These are phyloP conservation scores for Acrasis kona DNA, from an alignment of 78 protist genomes.

Conservation along the genomic window DNA sequence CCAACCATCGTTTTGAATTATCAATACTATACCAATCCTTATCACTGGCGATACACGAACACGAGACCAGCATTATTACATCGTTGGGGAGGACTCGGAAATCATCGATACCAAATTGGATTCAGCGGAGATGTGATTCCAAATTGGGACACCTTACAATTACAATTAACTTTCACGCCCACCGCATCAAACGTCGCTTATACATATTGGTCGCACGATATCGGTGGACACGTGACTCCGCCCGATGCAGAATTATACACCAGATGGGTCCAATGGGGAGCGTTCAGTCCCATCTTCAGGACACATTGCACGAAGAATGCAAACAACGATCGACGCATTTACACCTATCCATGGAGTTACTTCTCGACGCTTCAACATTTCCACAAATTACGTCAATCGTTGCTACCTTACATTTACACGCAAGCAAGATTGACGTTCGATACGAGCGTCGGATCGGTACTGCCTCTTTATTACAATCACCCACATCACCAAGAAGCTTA, in stretches of 20 bases:
- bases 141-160: slow-evolving; percentile 31
- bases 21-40: no score
- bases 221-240: slow-evolving; percentile 28
- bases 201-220: slow-evolving; percentile 42
- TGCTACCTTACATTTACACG: slow-evolving; percentile 55
- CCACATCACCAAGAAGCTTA: slow-evolving; percentile 20
- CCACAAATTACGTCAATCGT: neutral
- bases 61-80: slow-evolving; percentile 20
- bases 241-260: slow-evolving; percentile 30
- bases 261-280: slow-evolving; percentile 52
- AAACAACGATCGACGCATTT: no score
- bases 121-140: slow-evolving; percentile 47
- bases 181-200: slow-evolving; percentile 38
- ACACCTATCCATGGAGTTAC: no score
- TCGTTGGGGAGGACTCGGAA: slow-evolving; percentile 15
- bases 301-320: no score
- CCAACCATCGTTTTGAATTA: no score
- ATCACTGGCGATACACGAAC: neutral
- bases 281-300: no score
- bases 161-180: slow-evolving; percentile 38
- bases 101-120: slow-evolving; percentile 41
- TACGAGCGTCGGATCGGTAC: slow-evolving; percentile 23
- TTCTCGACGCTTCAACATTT: slow-evolving; percentile 5
- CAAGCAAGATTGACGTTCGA: slow-evolving; percentile 6
- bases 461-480: slow-evolving; percentile 32